Conservation (phyloP, 495 filamentous ascomycete genomes). For the Penicillium cosmopolitanum region DNA sequence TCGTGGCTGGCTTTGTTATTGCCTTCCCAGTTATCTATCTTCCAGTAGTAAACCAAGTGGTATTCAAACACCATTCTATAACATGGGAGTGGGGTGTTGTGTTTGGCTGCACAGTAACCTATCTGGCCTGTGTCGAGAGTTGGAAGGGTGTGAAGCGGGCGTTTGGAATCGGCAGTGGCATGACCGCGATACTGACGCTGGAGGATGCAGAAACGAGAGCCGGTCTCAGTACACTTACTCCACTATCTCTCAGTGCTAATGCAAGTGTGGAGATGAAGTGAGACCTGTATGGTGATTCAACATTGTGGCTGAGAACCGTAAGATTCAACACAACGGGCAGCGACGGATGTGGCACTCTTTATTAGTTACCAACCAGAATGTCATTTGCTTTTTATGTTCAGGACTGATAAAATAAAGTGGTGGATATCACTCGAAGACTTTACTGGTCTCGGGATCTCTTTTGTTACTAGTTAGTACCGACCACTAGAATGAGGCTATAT, state of each 20-base stretch:
- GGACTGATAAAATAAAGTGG: too few species aligned
- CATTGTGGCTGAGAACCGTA: slow-evolving; percentile 10
- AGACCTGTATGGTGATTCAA: slow-evolving; percentile 17
- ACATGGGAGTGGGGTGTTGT: slow-evolving; percentile 74
- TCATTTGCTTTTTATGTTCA: too few species aligned
- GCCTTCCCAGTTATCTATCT: slow-evolving; percentile 78
- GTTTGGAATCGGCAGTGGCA: slow-evolving; percentile 41
- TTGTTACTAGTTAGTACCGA: too few species aligned
- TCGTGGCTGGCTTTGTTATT: slow-evolving; percentile 65
- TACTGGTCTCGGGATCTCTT: too few species aligned
- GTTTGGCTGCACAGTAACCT: slow-evolving; percentile 61
- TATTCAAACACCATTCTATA: slow-evolving; percentile 78
- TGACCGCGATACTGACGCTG: slow-evolving; percentile 35
- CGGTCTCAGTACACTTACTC: slow-evolving; percentile 27
- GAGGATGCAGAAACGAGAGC: slow-evolving; percentile 38
- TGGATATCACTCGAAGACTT: too few species aligned
- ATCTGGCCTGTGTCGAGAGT: slow-evolving; percentile 62
- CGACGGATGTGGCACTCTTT: not conserved
- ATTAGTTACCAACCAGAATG: not conserved
- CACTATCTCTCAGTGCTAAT: slow-evolving; percentile 36
- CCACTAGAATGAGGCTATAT: too few species aligned
- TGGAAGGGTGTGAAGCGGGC: slow-evolving; percentile 69
- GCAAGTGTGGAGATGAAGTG: slow-evolving; percentile 41
- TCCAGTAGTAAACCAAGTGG: slow-evolving; percentile 64
- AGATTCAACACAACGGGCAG: slow-evolving; percentile 4